Evolutionary conservation across 2,329 filamentous ascomycete genomes (phyloP), one percentile per base, ranked within the genome.

Genomic region (Aspergillus tamarii): DNA sequence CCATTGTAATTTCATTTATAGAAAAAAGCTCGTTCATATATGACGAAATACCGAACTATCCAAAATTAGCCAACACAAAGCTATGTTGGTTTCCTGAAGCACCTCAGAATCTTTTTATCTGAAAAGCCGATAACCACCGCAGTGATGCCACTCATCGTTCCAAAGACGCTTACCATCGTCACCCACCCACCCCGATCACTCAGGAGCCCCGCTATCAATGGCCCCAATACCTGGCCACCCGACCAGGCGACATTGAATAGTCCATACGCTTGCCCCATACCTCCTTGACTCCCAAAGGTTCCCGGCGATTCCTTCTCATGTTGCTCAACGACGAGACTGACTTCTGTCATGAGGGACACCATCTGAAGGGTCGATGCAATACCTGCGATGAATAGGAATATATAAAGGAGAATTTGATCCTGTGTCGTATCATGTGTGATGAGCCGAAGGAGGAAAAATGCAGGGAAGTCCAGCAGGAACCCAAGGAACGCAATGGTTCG

Each of bases 331-430:
- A 85, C 78, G 53, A 84, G 83, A 3, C 83, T 83, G 53, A 93
- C 87, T 77, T 92, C 91, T 0, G 89, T 89, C 87, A 92, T 90
- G 32, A 91, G 76, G 0, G 89, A 86, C 1, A 88, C 86, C 67
- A 88, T 84, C 0, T 85, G 82, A 11, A 90, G 78, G 0, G 84
- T 82, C 1, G 90, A 75, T 0, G 83, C 82, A 3, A 85, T 66
- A 0, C 90, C 91, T 2, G 88, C 78, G 0, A 90, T 67, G 0
- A 83, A 82, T 1, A 93, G 80, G 11, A 93, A 77, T 1, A 82
- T 85, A 60, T 85, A 88, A 0, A 93, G 80, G 0, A 92, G 78
- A 1, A 89, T 83, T 72, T 91, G 89, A 67, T 92, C 85, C 1
- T 75, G 72, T 1, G 86, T 73, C 0, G 79, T 84, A 71, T 90